Evolutionary conservation across 352 stramenopile species (phyloP), one percentile per base, ranked within the genome.

Genomic region (Elongisporangium anandrum): DNA sequence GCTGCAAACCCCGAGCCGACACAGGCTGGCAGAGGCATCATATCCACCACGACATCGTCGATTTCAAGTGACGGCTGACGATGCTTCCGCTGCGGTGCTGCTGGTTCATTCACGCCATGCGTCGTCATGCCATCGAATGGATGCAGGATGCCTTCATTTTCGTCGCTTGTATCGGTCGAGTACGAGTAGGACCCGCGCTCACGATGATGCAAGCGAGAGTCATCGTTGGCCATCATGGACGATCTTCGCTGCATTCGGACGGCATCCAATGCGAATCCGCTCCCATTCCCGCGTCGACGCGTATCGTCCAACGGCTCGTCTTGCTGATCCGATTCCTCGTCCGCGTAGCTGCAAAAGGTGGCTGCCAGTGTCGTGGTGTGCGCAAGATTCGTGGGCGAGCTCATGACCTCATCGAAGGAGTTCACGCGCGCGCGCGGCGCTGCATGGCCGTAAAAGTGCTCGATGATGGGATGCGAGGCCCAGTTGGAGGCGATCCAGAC

Each of bases 331-430:
- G 24, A 57, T 23, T 73, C 70, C 22, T 51, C 49, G 34, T 62
- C 57, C 22, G 64, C 61, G 64, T 92, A 88, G 52, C 65, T 70
- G 61, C 72, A 81, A 66, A 74, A 86, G 39, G 61, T 84, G 63
- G 84, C 73, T 10, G 69, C 78, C 29, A 92, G 50, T 22, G 79
- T 92, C 19, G 80, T 87, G 13, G 81, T 90, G 6, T 65, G 65
- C 45, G 65, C 67, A 2, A 68, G 74, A 52, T 79, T 80, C 24
- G 69, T 78, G n/a, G 85, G 85, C 4, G 85, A 95, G 52, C 76
- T 81, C 78, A 95, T 91, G 12, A 92, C 80, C 50, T 95, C 85
- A 54, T 85, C 80, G 58, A 91, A 92, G n/a, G 81, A 92, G 62
- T 79, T 90, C 19, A 73, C 70, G 50, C 83, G 74, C 22, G 69